A percentile compares a stretch with the other conserved stretches of the same genome.
Conservation (phyloP, 371 early-diverging fungal species). For the Rhizopus microsporus region DNA sequence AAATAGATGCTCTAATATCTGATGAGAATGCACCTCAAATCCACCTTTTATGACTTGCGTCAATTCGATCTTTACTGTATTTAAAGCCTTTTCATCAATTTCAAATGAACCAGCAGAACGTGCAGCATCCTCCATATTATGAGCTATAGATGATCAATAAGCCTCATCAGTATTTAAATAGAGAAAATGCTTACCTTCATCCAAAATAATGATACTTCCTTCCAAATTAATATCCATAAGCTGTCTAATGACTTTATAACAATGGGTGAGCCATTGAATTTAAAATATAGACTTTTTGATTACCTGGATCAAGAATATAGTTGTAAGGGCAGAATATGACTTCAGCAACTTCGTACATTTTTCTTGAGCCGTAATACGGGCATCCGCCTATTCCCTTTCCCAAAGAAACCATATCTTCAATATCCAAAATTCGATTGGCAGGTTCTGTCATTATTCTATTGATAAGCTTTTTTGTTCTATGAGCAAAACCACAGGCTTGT, state of each 20-base stretch:
- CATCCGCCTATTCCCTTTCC: conserved; percentile 61
- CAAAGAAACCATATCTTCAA: conserved; percentile 68
- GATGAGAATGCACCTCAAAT: conserved; percentile 29
- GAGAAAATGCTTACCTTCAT: conserved; percentile 70
- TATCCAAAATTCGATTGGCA: conserved; percentile 59
- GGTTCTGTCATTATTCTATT: conserved; percentile 2
- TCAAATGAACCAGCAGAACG: conserved; percentile 58
- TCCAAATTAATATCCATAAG: conserved; percentile 60
- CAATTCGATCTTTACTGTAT: conserved; percentile 39
- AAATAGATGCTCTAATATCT: conserved; percentile 20
- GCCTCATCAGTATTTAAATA: not conserved
- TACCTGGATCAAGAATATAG: conserved; percentile 81
- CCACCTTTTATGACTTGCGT: conserved; percentile 24
- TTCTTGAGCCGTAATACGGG: conserved; percentile 81
- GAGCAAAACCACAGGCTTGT: conserved; percentile 24
- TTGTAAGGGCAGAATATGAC: conserved; percentile 93
- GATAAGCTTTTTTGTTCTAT: conserved; percentile 17
- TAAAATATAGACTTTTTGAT: conserved; percentile 6
- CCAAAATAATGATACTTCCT: conserved; percentile 80
- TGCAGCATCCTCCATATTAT: conserved; percentile 62
- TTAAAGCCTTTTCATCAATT: conserved; percentile 44
- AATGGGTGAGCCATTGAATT: not conserved
- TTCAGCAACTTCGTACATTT: conserved; percentile 63
- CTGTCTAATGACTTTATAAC: conserved; percentile 51
- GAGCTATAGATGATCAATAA: conserved; percentile 24